Evolutionary conservation across 805 yeast species (phyloP), one percentile per base, ranked within the genome.

Genomic region (Ogataea thermomethanolica): DNA sequence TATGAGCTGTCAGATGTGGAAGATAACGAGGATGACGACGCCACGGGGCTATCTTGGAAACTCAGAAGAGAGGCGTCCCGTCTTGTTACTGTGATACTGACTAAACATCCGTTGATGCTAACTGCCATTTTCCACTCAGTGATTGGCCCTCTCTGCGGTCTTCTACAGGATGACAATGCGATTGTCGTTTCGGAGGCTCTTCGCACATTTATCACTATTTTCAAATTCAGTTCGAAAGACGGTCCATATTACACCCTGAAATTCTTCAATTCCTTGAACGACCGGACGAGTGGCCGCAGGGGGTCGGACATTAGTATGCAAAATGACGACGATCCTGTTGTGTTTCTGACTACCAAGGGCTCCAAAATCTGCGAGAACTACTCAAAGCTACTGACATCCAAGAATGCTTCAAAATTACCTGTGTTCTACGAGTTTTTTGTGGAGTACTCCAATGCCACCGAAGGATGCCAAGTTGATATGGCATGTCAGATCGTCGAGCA

Each of bases 31-130:
- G 78, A 74, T 25, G 67, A 65, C 12, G 64, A 60, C 14, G 62
- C 59, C 5, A 66, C 65, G 24, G 66, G 62, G 17, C 58, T 54
- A 13, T 71, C 82, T 1, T 81, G 90, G 84, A 80, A 76, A 47
- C 60, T 84, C 13, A 65, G 93, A 44, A 64, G 75, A 29, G 72
- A 71, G 38, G 62, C 85, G 0, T 67, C 76, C 6, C 62, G 61
- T 23, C 52, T 79, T 25, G 51, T 73, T 7, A 57, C 67, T 12
- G 53, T 69, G 0, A 41, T 74, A 10, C 59, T 73, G n/a, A 53
- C 51, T 3, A 48, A 54, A 2, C 65, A 63, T 37, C 76, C 80
- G 2, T 38, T 44, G 1, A 41, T 55, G 1, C 51, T 77, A 12
- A 58, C 67, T 5, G 29, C 49, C 2, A 44, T 74, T 7, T 70